These are phyloP conservation scores for Fusarium nurragi DNA, from an alignment of 2,329 filamentous ascomycete species.

Conservation along the genomic window DNA sequence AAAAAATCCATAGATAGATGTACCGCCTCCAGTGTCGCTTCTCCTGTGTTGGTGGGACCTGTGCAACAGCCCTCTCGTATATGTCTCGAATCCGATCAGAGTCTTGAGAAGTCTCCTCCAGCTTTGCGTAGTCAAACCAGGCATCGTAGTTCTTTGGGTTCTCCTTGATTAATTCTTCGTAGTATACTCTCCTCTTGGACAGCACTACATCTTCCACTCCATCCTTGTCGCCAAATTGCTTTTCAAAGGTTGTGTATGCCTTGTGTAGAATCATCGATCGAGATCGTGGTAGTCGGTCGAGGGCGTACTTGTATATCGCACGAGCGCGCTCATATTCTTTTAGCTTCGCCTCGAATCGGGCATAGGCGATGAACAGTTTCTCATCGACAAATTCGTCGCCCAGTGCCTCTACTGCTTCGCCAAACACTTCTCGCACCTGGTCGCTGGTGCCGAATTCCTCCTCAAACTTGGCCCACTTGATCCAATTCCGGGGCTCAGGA, in stretches of 20 bases:
- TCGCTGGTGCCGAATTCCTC: conserved; percentile 95
- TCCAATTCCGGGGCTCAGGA: conserved; percentile 95
- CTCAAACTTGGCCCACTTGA: conserved; percentile 98
- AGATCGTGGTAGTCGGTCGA: conserved; percentile 89
- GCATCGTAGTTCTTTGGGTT: conserved; percentile 97
- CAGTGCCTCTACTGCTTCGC: conserved; percentile 84
- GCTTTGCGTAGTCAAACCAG: conserved; percentile 93
- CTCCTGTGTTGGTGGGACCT: conserved; percentile 93
- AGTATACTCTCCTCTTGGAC: conserved; percentile 91
- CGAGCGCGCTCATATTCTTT: conserved; percentile 94
- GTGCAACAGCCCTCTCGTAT: conserved; percentile 94
- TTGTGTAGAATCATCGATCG: conserved; percentile 88
- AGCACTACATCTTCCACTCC: conserved; percentile 95
- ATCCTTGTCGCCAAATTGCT: conserved; percentile 93
- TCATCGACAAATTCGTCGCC: conserved; percentile 97
- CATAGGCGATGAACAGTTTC: conserved; percentile 93
- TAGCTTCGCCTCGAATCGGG: conserved; percentile 91
- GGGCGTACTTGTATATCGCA: conserved; percentile 95
- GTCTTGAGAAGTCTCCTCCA: conserved; percentile 89
- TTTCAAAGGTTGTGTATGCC: conserved; percentile 96
- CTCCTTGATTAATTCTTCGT: conserved; percentile 92
- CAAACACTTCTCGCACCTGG: conserved; percentile 90
- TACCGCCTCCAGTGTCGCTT: conserved; percentile 98
- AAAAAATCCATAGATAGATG: conserved; percentile 98
- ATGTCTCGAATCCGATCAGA: conserved; percentile 86